A percentile compares a stretch with the other conserved stretches of the same genome.
Conservation (phyloP, 805 yeast genomes). For the Candida caryicola region DNA sequence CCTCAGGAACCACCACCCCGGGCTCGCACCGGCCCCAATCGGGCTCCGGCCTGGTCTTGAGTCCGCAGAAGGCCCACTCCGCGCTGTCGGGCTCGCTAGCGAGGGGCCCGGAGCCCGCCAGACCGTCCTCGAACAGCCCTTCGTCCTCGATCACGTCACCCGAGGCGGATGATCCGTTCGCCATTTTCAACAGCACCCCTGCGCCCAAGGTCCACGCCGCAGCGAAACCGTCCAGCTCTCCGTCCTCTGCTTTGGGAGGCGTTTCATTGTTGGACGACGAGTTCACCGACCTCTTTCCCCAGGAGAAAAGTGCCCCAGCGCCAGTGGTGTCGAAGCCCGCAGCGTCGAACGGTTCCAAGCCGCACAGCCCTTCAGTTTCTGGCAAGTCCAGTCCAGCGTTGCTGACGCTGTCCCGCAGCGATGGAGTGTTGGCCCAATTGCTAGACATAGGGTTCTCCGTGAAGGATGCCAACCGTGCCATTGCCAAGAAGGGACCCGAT, state of each 20-base stretch:
- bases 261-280: conserved; percentile 39
- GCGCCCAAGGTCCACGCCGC: not conserved
- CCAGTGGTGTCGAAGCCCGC: not conserved
- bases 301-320: conserved; percentile 1
- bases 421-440: conserved; percentile 60
- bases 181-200: conserved; percentile 14
- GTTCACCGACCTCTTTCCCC: conserved; percentile 38
- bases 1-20: not conserved
- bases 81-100: not conserved
- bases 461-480: conserved; percentile 58
- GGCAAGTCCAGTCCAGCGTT: not conserved
- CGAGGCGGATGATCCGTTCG: conserved; percentile 22
- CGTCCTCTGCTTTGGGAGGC: conserved; percentile 3
- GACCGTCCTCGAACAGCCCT: not conserved
- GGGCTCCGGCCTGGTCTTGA: not conserved
- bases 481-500: conserved; percentile 56
- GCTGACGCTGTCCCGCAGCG: conserved; percentile 17
- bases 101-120: too few relatives aligned
- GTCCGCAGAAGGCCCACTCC: not conserved
- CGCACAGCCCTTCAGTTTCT: too few relatives aligned
- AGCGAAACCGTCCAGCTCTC: conserved; percentile 1
- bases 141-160: not conserved
- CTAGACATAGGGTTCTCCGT: conserved; percentile 77
- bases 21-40: not conserved
- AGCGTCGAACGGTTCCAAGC: not conserved